Evolutionary conservation across 2,329 filamentous ascomycete genomes (phyloP).

Genomic region (Paraphoma chrysanthemicola): DNA sequence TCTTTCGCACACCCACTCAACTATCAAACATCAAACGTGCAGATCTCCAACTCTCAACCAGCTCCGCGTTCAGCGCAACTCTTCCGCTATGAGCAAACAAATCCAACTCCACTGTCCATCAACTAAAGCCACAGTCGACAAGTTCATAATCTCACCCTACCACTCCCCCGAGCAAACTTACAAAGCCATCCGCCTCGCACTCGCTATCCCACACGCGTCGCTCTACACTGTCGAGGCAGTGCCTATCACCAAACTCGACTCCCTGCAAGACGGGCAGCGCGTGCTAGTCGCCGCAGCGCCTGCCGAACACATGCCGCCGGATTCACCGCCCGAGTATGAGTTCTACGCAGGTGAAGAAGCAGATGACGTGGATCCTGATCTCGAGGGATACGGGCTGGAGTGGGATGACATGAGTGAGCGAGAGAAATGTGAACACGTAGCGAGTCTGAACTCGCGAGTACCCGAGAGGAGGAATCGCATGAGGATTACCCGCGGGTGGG

Average conservation of each 20-base stretch:
- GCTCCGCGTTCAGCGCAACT: too few relatives aligned
- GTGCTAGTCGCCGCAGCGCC: slow-evolving; percentile 9
- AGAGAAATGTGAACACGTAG: slow-evolving; percentile 16
- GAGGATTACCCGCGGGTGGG: slow-evolving; percentile 12
- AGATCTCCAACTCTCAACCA: too few relatives aligned
- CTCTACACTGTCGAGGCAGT: slow-evolving; percentile 16
- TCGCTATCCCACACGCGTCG: slow-evolving; percentile 12
- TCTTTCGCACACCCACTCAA: too few relatives aligned
- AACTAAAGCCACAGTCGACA: slow-evolving; percentile 7
- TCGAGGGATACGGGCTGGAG: slow-evolving; percentile 1
- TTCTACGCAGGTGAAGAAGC: slow-evolving; percentile 17
- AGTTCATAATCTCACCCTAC: slow-evolving; percentile 14
- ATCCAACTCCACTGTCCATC: slow-evolving; percentile 16
- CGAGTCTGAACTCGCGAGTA: slow-evolving; percentile 8
- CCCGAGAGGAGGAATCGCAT: slow-evolving; percentile 11
- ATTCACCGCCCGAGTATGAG: slow-evolving; percentile 4
- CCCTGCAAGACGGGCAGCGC: slow-evolving; percentile 15
- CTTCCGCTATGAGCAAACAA: background rate
- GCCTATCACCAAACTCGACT: slow-evolving; percentile 9
- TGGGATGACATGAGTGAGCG: slow-evolving; percentile 15
- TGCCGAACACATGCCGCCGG: slow-evolving; percentile 11
- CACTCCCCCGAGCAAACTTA: slow-evolving; percentile 15
- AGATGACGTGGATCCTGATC: slow-evolving; percentile 7
- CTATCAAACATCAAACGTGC: too few relatives aligned
- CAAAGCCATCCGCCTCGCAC: slow-evolving; percentile 14